These are phyloP conservation scores for Viola pubescens DNA, from an alignment of 441 rosid genomes.

Conservation along the genomic window DNA sequence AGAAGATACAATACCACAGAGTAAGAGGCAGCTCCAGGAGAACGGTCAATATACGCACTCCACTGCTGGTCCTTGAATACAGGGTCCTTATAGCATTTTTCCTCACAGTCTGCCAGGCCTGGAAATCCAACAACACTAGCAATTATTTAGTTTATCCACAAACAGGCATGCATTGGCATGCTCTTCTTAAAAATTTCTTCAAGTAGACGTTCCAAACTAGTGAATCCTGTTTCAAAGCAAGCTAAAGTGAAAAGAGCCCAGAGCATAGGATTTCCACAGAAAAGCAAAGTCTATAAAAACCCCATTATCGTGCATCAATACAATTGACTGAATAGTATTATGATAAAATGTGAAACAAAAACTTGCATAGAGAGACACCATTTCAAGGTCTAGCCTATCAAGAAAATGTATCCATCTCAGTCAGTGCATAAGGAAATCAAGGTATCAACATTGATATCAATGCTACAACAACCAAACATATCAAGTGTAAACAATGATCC, in stretches of 20 bases:
- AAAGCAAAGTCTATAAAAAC: not conserved
- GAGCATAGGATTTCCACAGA: not conserved
- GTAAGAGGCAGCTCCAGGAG: constrained; percentile 82
- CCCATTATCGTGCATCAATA: not conserved
- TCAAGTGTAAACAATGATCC: not conserved
- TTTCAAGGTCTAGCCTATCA: not conserved
- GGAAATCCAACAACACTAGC: constrained; percentile 17
- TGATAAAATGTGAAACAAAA: not conserved
- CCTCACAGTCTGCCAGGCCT: constrained; percentile 73
- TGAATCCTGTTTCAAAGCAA: not conserved
- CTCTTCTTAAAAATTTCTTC: not conserved
- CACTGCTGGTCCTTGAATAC: constrained; percentile 80
- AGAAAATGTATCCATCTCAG: not conserved
- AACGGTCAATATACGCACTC: constrained; percentile 90
- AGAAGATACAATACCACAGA: constrained; percentile 51
- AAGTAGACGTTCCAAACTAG: constrained; percentile 2
- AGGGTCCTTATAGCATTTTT: constrained; percentile 91
- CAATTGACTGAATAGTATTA: not conserved
- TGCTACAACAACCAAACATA: not conserved
- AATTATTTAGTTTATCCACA: constrained; percentile 2
- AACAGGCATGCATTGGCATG: not conserved
- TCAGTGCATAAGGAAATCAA: too few relatives aligned
- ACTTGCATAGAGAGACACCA: not conserved
- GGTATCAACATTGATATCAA: not conserved
- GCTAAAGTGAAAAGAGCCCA: constrained; percentile 5